Evolutionary conservation across 2,329 filamentous ascomycete genomes (phyloP), one percentile per base, ranked within the genome.

Genomic region (Thermochaetoides dissita): DNA sequence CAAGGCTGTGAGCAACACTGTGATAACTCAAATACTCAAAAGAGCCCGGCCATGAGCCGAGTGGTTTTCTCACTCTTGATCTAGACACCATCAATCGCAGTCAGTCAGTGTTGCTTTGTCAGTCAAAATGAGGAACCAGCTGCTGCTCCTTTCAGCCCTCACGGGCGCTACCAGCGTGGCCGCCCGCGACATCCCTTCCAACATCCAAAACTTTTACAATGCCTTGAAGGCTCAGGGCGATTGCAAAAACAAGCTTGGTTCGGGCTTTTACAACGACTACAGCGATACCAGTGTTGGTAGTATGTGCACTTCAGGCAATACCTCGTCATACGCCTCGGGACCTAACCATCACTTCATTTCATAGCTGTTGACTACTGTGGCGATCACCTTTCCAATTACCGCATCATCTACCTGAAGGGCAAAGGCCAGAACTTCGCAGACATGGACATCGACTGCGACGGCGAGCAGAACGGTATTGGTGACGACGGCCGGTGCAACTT

Each of bases 361-460:
- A 10, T 38, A 56, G 52, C 47, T 8, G 58, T 50, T 41, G 54
- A 55, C 8, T 70, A 69, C 55, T 69, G 66, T 50, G 63, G 62
- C 24, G 66, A 69, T 50, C 59, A 63, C 43, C 49, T 60, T 3
- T 10, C 43, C 8, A 46, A 56, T 12, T 41, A 48, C 11, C 57
- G 58, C 32, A 55, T 64, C 12, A 59, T 74, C 44, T 72, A 65
- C 54, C 52, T 72, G 36, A 60, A 63, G 37, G 66, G 65, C 7
- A 55, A 53, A 1, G 51, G 55, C 8, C 43, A 44, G 30, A 30
- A 42, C 10, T 60, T 74, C 37, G 65, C 63, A 7, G 68, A 75
- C 53, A 72, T 76, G 65, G 72, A 76, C 45, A 61, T 76, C 36
- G 73, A 77, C 57, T 78, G 73, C 49, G 72, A 77, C 45, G 72